Evolutionary conservation across 495 filamentous ascomycete genomes (phyloP).

Genomic region (Trichocladium uniseriatum): DNA sequence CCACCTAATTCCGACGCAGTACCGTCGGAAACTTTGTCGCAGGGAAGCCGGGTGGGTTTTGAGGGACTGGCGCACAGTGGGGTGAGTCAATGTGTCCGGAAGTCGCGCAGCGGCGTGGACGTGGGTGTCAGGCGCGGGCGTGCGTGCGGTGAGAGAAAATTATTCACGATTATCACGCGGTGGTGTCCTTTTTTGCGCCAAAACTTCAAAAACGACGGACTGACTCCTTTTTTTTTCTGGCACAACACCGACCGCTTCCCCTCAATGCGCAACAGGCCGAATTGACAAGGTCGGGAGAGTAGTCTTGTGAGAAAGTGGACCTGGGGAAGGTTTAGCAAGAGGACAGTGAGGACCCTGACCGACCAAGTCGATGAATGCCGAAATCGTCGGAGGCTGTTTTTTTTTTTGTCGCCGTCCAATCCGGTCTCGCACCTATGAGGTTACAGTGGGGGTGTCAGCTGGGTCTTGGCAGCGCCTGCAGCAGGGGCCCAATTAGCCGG

Average conservation of each 20-base stretch:
- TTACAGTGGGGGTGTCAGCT: background rate
- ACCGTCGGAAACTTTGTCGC: background rate
- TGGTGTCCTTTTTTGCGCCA: background rate
- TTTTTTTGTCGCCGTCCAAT: conserved; percentile 15
- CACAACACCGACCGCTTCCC: background rate
- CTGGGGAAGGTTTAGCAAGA: too few species aligned
- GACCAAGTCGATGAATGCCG: background rate
- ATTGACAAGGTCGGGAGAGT: conserved; percentile 1
- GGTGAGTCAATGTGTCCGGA: conserved; percentile 4
- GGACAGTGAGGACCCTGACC: too few species aligned
- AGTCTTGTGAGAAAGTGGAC: conserved; percentile 10
- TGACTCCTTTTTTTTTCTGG: background rate
- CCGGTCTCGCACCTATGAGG: conserved; percentile 8
- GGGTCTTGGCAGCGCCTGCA: conserved; percentile 4
- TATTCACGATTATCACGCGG: background rate
- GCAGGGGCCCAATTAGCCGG: conserved; percentile 13
- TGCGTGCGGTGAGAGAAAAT: background rate
- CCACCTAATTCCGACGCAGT: background rate
- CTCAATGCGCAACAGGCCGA: conserved; percentile 2
- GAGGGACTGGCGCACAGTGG: conserved; percentile 1
- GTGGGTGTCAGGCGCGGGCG: too few species aligned
- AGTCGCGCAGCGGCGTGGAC: background rate
- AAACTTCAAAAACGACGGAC: background rate
- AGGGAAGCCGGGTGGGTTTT: background rate
- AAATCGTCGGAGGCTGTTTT: conserved; percentile 2